Conservation (phyloP, 148 eudicot genomes). For the Rhododendron williamsianum region DNA sequence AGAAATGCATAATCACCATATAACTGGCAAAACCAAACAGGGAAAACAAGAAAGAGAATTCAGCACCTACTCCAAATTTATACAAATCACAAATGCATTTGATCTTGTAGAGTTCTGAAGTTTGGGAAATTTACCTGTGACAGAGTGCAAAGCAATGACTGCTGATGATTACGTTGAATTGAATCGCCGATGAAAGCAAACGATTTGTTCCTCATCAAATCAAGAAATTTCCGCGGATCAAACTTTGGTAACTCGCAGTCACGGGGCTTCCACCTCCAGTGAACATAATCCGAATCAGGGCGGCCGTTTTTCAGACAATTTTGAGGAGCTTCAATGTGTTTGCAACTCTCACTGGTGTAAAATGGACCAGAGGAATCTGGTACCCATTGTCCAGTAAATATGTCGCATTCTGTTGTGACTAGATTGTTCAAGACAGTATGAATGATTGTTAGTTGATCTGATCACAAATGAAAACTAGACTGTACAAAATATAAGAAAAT, state of each 20-base stretch:
- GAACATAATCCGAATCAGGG: slow-evolving; percentile 55
- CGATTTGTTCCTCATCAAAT: slow-evolving; percentile 53
- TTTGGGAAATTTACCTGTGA: slow-evolving; percentile 51
- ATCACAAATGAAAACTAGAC: not conserved
- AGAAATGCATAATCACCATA: no score
- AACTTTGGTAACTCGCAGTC: slow-evolving; percentile 59
- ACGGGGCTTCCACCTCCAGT: slow-evolving; percentile 78
- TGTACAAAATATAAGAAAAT: not conserved
- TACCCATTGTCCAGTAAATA: slow-evolving; percentile 72
- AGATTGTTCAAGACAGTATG: not conserved
- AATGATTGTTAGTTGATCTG: not conserved
- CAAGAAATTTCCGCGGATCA: slow-evolving; percentile 47
- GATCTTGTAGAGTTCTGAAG: not conserved
- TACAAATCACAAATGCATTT: not conserved
- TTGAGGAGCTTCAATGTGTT: slow-evolving; percentile 53
- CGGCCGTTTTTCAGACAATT: slow-evolving; percentile 83
- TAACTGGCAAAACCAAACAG: not conserved
- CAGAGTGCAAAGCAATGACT: slow-evolving; percentile 70
- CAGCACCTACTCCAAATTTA: not conserved
- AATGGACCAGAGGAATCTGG: slow-evolving; percentile 43
- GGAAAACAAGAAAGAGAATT: not conserved
- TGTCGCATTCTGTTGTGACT: slow-evolving; percentile 46
- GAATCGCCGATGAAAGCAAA: slow-evolving; percentile 92
- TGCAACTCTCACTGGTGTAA: slow-evolving; percentile 59
- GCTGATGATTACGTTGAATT: slow-evolving; percentile 75